A percentile compares a stretch with the other conserved stretches of the same genome.
Evolutionary conservation across 805 yeast genomes (phyloP).

Genomic region (Suhomyces canberraensis): DNA sequence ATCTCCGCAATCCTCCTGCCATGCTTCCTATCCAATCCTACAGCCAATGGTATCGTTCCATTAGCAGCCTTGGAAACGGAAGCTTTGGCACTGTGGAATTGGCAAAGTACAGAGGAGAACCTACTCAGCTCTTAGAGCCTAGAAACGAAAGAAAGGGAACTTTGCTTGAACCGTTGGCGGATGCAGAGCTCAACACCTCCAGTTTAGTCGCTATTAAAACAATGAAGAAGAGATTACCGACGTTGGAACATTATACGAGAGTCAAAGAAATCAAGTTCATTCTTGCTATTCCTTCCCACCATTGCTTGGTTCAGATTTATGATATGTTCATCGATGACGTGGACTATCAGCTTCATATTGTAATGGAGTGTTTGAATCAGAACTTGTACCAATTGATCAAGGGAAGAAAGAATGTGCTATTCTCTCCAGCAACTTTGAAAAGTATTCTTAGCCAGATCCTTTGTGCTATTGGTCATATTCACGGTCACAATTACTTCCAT

Average conservation of each 20-base stretch:
- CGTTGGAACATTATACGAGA: conserved; percentile 25
- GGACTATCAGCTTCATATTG: conserved; percentile 64
- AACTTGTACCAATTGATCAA: conserved; percentile 76
- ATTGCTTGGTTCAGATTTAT: conserved; percentile 66
- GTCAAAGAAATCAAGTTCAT: conserved; percentile 71
- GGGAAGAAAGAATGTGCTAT: conserved; percentile 49
- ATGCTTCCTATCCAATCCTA: conserved; percentile 14
- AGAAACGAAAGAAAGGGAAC: conserved; percentile 37
- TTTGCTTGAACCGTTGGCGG: conserved; percentile 43
- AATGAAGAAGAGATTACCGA: conserved; percentile 54
- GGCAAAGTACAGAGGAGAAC: conserved; percentile 46
- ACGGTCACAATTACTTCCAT: conserved; percentile 64
- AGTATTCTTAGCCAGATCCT: conserved; percentile 70
- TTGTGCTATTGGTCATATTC: conserved; percentile 81
- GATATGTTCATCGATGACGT: conserved; percentile 74
- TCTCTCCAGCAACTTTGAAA: conserved; percentile 57
- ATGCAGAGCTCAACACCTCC: conserved; percentile 17
- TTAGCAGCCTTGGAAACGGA: conserved; percentile 65
- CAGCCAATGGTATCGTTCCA: conserved; percentile 38
- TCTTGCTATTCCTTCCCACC: conserved; percentile 65
- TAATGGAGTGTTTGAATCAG: conserved; percentile 86
- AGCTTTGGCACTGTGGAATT: conserved; percentile 71
- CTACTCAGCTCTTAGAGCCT: conserved; percentile 16
- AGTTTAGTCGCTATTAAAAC: conserved; percentile 76
- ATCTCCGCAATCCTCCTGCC: conserved; percentile 2